A percentile compares a stretch with the other conserved stretches of the same genome.
These are phyloP conservation scores for Biscogniauxia marginata DNA, from an alignment of 2,329 filamentous ascomycete genomes.

Conservation along the genomic window DNA sequence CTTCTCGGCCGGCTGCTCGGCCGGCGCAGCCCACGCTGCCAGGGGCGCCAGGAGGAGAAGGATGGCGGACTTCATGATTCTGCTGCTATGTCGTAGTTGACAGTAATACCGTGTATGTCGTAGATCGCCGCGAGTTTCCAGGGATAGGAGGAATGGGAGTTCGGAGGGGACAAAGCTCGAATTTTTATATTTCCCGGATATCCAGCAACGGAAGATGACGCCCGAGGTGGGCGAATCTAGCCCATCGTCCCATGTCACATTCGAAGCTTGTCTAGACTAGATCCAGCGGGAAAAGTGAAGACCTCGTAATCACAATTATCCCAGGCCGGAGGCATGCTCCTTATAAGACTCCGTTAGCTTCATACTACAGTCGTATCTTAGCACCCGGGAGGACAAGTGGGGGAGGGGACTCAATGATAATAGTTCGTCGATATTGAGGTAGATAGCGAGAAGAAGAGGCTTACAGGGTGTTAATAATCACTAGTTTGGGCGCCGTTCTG, in stretches of 20 bases:
- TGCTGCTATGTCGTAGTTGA: slow-evolving; percentile 9
- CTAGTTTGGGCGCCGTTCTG: background rate
- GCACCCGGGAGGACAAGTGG: slow-evolving; percentile 5
- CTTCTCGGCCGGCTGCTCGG: slow-evolving; percentile 33
- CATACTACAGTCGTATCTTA: slow-evolving; percentile 6
- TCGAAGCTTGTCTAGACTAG: slow-evolving; percentile 6
- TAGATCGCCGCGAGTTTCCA: slow-evolving; percentile 6
- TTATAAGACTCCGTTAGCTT: slow-evolving; percentile 4
- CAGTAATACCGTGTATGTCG: slow-evolving; percentile 1
- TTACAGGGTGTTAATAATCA: background rate
- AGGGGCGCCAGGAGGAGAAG: slow-evolving; percentile 37
- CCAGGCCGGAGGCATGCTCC: slow-evolving; percentile 14
- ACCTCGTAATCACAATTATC: slow-evolving; percentile 4
- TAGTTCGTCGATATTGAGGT: background rate
- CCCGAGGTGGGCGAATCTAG: slow-evolving; percentile 16
- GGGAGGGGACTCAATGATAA: slow-evolving; percentile 15
- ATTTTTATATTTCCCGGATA: slow-evolving; percentile 16
- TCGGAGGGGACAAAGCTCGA: background rate
- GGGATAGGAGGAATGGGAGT: background rate
- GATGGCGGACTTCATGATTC: slow-evolving; percentile 33
- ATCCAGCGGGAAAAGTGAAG: slow-evolving; percentile 21
- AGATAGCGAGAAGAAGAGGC: background rate
- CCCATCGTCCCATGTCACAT: slow-evolving; percentile 11
- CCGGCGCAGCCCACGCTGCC: slow-evolving; percentile 34
- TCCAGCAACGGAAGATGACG: slow-evolving; percentile 13